Evolutionary conservation across 331 rosid genomes (phyloP).

Genomic region (Prunus yedoensis): DNA sequence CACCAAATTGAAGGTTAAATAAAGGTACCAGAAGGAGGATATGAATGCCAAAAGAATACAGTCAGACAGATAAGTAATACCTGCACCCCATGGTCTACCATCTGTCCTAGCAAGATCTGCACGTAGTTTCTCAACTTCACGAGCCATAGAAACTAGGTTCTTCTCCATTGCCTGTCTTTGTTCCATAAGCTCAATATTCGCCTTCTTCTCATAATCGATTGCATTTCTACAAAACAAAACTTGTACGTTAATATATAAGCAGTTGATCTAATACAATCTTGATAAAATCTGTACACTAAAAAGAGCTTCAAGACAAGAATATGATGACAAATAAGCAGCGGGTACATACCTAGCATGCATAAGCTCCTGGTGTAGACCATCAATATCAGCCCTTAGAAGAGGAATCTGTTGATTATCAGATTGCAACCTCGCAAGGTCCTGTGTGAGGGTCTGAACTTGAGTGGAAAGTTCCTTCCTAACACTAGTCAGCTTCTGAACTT

Average conservation of each 20-base stretch:
- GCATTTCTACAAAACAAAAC: constrained; percentile 46
- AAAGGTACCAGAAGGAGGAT: neutral
- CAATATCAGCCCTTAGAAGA: constrained; percentile 57
- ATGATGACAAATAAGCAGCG: constrained; percentile 4
- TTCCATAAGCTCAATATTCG: constrained; percentile 77
- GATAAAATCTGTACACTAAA: neutral
- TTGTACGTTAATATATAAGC: neutral
- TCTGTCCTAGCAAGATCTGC: constrained; percentile 71
- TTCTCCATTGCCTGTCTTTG: constrained; percentile 91
- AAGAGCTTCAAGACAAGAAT: constrained; percentile 16
- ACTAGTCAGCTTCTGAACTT: constrained; percentile 63
- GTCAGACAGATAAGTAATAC: constrained; percentile 38
- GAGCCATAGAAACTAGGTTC: constrained; percentile 84
- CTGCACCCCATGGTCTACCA: constrained; percentile 76
- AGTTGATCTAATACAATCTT: neutral
- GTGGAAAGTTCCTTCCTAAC: constrained; percentile 60
- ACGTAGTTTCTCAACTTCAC: constrained; percentile 85
- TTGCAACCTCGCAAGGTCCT: constrained; percentile 59
- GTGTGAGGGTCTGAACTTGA: constrained; percentile 61
- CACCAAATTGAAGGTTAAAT: neutral
- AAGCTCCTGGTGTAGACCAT: constrained; percentile 74
- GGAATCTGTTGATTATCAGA: constrained; percentile 74
- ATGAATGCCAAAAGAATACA: neutral
- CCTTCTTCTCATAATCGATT: constrained; percentile 79
- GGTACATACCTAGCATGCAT: constrained; percentile 72